Base-by-base conservation (phyloP, 805 yeast species). In the Starmerella kuoi region DNA sequence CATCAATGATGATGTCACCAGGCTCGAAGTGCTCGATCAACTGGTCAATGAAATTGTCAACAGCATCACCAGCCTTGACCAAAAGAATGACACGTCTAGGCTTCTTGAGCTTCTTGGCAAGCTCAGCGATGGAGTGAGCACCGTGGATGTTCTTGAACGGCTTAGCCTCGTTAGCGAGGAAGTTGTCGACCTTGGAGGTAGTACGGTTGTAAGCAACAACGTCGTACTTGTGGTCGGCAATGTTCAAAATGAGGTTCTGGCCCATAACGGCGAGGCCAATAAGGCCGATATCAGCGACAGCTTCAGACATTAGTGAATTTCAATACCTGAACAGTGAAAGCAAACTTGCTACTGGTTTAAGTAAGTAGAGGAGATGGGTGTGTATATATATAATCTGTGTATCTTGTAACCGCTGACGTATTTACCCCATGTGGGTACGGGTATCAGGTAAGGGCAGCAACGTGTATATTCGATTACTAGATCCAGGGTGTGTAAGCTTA, bases 191-290 rank as follows among this genome's bases (percentile, higher is more conserved):
- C 71, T 85, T 88, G 41, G 94, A 68, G 49, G 79, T 84, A 48
- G 97, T 91, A 78, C 98, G 85, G 91, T 88, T 88, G 81, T 75
- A 91, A 49, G 96, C 96, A 61, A 85, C 95, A 59, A 91, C 97
- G 54, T 95, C 85, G 74, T 76, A 88, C 46, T 96, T 96, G 72
- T 88, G 94, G 74, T 88, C 98, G 56, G 98, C 98, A 61, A 93
- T 94, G 69, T 88, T 88, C 55, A 88, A 75, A 65, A 88, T 85
- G 75, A 88, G 73, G 77, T 88, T 88, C 74, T 66, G 63, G 69
- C 98, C 98, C 98, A 88, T 88, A 56, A 88, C 98, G 80, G 98
- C 98, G 76, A 88, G 76, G 65, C 98, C 98, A 62, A 91, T 87
- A 66, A 88, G 83, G 68, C 96, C 98, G 67, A 88, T 78, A 79